Base-by-base conservation (phyloP, 1,284 basidiomycete species). In the Trametes pubescens region DNA sequence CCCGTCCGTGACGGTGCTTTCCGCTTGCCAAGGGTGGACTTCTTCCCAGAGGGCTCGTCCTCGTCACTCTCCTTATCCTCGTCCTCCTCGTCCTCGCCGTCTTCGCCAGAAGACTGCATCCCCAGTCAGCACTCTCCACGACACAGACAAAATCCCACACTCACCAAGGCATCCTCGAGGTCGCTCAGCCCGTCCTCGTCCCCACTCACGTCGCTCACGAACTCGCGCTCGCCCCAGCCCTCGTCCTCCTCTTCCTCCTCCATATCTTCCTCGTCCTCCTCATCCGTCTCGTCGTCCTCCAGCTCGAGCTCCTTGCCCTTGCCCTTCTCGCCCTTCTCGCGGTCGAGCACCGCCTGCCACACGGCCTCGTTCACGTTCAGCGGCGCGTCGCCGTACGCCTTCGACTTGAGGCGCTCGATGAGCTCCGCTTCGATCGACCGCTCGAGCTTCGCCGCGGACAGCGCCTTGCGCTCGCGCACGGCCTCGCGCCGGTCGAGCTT, bases 321-420 rank as follows among this genome's bases (percentile, higher is more conserved):
- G 57, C 80, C 77, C 65, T 80, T 82, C 62, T 74, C 77, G 56
- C 79, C 77, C 72, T 81, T 80, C 69, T 95, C 93, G 62, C 88
- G 83, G 73, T 97, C 94, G 54, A 98, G 80, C 47, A 98, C 90
- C 7, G 92, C 89, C 70, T 91, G 88, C 98, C 98, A 99, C 5
- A 99, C 96, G 48, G 87, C 91, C 80, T 99, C 98, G 78, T 99
- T 99, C 67, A 99, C 96, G 78, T 99, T 99, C 44, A 99, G 84
- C 22, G 97, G 98, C 34, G 94, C 93, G 74, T 99, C 98, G 53
- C 98, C 97, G 75, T 99, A 99, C 11, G 96, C 96, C 77, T 98
- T 98, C 55, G 91, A 92, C 80, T 98, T 97, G 34, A 99, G 85
- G 38, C 98, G 91, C 69, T 97, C 95, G 55, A 99, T 88, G 29